Percentiles rank a stretch among this genome's conserved stretches.
phyloP scores from a whole-genome alignment of 208 protist species.

The Herpetomonas tarakana region DNA sequence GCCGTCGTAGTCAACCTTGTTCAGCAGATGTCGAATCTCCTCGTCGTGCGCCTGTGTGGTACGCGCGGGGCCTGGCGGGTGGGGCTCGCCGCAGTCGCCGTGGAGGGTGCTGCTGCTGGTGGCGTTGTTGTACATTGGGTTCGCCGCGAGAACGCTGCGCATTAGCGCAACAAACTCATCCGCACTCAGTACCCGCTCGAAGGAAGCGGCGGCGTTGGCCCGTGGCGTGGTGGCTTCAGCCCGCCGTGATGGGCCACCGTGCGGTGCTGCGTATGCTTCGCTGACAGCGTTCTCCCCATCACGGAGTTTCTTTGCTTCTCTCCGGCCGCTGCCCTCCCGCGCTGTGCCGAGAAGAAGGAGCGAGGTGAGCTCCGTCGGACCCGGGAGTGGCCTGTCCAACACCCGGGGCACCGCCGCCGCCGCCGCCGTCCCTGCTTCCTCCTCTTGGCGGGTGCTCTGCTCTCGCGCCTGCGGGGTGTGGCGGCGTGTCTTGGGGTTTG shows the following conservation, averaged over 20 bases:
- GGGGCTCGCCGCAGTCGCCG: background rate
- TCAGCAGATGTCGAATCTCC: conserved; percentile 59
- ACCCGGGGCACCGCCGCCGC: too few species aligned
- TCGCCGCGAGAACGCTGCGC: background rate
- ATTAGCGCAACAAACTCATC: conserved; percentile 23
- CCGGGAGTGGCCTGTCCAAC: background rate
- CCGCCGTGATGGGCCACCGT: too few species aligned
- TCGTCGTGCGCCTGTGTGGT: conserved; percentile 31
- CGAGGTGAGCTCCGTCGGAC: background rate
- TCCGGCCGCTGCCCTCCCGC: too few species aligned
- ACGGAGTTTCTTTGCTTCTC: too few species aligned
- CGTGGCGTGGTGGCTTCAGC: background rate
- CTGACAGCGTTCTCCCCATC: background rate
- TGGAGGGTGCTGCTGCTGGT: background rate
- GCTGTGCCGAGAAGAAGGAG: background rate
- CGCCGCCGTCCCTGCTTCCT: too few species aligned
- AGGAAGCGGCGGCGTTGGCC: conserved; percentile 7
- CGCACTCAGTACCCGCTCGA: conserved; percentile 25
- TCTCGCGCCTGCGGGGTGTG: too few species aligned
- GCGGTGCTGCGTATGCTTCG: background rate
- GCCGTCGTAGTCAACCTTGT: conserved; percentile 71
- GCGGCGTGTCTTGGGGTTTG: too few species aligned
- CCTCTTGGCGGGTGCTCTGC: too few species aligned
- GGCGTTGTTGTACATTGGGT: background rate
- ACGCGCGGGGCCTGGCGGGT: background rate